Conservation (phyloP, 371 early-diverging fungal genomes). For the Saksenaea vasiformis region DNA sequence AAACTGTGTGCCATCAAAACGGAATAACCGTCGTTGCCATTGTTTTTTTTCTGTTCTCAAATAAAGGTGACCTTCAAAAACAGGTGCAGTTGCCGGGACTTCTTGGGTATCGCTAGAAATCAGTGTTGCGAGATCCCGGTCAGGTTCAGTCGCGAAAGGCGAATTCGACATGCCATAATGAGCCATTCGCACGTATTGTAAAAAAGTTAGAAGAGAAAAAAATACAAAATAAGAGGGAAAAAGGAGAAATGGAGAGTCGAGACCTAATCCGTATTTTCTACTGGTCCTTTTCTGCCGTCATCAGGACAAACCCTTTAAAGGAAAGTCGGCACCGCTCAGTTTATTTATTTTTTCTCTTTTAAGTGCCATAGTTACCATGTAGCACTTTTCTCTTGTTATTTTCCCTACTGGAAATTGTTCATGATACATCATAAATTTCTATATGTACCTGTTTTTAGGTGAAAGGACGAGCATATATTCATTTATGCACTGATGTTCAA, state of each 20-base stretch:
- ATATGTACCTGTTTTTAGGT: background rate
- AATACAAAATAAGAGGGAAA: constrained; percentile 5
- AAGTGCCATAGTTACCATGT: too few relatives aligned
- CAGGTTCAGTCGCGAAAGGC: background rate
- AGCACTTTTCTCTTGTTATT: too few relatives aligned
- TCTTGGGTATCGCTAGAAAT: constrained; percentile 27
- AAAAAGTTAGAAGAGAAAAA: constrained; percentile 5
- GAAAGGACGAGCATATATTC: background rate
- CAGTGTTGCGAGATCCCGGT: background rate
- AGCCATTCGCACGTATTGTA: constrained; percentile 6
- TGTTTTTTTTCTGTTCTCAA: constrained; percentile 34
- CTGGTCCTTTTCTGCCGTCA: background rate
- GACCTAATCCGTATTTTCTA: background rate
- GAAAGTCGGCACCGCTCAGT: background rate
- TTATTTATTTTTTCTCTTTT: too few relatives aligned
- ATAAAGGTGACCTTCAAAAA: constrained; percentile 53
- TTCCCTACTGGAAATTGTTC: too few relatives aligned
- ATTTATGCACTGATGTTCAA: background rate
- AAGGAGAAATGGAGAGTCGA: constrained; percentile 1
- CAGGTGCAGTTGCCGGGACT: constrained; percentile 42
- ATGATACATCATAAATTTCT: too few relatives aligned
- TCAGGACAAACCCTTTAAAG: background rate
- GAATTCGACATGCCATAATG: background rate
- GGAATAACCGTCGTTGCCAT: constrained; percentile 53
- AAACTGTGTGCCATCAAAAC: constrained; percentile 50